Base-by-base conservation (phyloP, 2,329 filamentous ascomycete species). In the Diaporthe sp. region DNA sequence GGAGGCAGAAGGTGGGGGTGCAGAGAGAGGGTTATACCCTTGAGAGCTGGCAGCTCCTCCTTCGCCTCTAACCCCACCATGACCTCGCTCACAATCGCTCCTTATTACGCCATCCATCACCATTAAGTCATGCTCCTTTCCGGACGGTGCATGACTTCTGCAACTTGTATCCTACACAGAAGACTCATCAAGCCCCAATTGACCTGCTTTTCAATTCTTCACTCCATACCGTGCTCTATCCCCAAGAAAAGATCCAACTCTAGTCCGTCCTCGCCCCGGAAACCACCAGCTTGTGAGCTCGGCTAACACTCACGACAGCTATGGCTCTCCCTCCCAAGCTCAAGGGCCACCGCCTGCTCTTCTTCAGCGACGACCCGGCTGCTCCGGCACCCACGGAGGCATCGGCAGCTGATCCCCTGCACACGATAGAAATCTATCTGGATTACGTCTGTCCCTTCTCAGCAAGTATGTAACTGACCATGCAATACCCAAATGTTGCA, bases 381-480 rank as follows among this genome's bases (percentile, higher is more conserved):
- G 76, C 83, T 8, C 76, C 82, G 42, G 75, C 83, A 3, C 76
- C 84, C 15, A 80, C 84, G n/a, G 79, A 82, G 22, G 81, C 86
- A 22, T 82, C 86, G 10, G 74, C 49, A 42, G 25, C 53, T 34
- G 84, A 86, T 53, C 85, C 88, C 8, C 83, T 87, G 22, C 91
- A 93, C 85, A 92, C 90, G 0, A 82, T 93, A 68, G 91, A 93
- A 82, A 77, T 93, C 70, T 93, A 94, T 84, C 92, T 98, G 79
- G 96, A 98, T 88, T 98, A 98, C 87, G 94, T 95, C 81, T 98
- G 96, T 84, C 95, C 95, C 55, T 91, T 87, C 83, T 89, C 87
- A n/a, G 88, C 88, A 77, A 88, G 81, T 81, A 73, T 34, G 71
- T 73, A 19, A 57, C 37, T 25, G n/a, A 28, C 25, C 13, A 13